These are phyloP conservation scores for Blastocystis sp. DNA, from an alignment of 352 stramenopile species.

Conservation along the genomic window DNA sequence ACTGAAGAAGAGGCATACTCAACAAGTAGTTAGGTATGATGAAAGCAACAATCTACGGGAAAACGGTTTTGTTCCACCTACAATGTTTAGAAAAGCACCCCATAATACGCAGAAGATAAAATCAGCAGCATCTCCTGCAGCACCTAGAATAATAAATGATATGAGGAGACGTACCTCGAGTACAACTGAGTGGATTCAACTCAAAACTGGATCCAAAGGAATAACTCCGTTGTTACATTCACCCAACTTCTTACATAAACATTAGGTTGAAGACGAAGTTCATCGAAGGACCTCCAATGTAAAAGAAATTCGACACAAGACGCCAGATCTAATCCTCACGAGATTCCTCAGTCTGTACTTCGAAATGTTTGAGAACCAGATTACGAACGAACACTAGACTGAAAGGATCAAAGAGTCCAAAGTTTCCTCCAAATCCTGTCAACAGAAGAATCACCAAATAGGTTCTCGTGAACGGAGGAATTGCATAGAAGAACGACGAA, in stretches of 20 bases:
- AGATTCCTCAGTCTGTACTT: background rate
- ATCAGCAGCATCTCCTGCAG: constrained; percentile 55
- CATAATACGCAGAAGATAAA: constrained; percentile 50
- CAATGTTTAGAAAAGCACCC: constrained; percentile 39
- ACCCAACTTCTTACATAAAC: constrained; percentile 32
- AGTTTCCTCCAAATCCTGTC: constrained; percentile 10
- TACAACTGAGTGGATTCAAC: constrained; percentile 44
- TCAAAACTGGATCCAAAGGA: constrained; percentile 56
- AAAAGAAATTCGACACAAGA: constrained; percentile 57
- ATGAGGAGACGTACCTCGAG: background rate
- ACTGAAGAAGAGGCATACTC: constrained; percentile 46
- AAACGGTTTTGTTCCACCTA: background rate
- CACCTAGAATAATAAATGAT: constrained; percentile 2
- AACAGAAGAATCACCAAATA: constrained; percentile 49
- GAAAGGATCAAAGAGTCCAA: background rate
- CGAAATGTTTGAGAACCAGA: constrained; percentile 8
- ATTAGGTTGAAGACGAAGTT: constrained; percentile 55
- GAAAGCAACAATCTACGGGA: constrained; percentile 11
- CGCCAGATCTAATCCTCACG: constrained; percentile 40
- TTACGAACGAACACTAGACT: constrained; percentile 4
- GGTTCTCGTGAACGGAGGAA: constrained; percentile 31
- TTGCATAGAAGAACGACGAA: background rate
- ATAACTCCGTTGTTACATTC: background rate
- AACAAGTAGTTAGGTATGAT: constrained; percentile 18
- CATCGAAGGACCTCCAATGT: constrained; percentile 57